Evolutionary conservation across 805 yeast species (phyloP).

Genomic region (Yarrowia alimentaria): DNA sequence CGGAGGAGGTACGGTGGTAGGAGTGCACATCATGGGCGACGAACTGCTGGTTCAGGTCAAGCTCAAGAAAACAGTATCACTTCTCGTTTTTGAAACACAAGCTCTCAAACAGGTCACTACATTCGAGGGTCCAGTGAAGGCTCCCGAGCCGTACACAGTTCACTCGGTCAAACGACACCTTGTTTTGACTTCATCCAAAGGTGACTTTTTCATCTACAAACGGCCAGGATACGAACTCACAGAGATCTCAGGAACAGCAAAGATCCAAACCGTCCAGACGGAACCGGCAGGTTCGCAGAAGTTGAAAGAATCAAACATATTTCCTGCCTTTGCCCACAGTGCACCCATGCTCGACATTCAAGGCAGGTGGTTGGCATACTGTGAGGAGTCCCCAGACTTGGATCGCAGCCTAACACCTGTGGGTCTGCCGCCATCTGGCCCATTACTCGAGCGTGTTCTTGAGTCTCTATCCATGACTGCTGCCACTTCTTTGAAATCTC

Average conservation of each 20-base stretch:
- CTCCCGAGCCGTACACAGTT: neutral
- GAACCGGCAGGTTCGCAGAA: conserved; percentile 5
- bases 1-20: conserved; percentile 12
- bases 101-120: neutral
- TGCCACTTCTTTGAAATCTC: conserved; percentile 47
- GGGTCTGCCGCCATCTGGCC: conserved; percentile 12
- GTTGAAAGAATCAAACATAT: conserved; percentile 2
- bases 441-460: conserved; percentile 1
- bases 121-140: neutral
- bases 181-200: neutral
- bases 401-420: conserved; percentile 2
- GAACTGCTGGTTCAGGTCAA: conserved; percentile 4
- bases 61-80: neutral
- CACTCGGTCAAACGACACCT: neutral
- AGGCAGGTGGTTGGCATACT: conserved; percentile 20
- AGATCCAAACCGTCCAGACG: conserved; percentile 8
- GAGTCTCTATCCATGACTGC: conserved; percentile 41
- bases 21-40: neutral
- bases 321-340: conserved; percentile 3
- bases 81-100: neutral
- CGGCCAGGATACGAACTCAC: neutral
- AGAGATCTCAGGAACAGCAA: neutral
- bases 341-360: conserved; percentile 9
- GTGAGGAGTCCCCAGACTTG: conserved; percentile 6
- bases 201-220: conserved; percentile 5